Base-by-base conservation (phyloP, 1,284 basidiomycete species). In the Tilletia setariae region DNA sequence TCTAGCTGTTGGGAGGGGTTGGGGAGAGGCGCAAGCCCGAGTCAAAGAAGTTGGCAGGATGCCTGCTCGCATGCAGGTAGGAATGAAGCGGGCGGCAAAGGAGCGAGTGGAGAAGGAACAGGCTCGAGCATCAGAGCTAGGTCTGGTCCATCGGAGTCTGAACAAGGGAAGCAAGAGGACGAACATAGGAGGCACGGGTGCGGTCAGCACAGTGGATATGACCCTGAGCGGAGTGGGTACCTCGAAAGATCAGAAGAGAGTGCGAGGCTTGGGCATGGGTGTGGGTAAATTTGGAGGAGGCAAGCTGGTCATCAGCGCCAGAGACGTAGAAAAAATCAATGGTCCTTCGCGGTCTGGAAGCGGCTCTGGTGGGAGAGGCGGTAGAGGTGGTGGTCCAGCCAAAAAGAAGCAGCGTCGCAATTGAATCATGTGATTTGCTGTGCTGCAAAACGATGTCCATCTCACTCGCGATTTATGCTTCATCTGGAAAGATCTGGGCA, bases 221-320 rank as follows among this genome's bases (percentile, higher is more conserved):
- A 76, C 74, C 3, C 49, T 71, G n/a, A 63, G 59, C 2, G 69
- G 71, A 46, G 72, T 69, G 61, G 74, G 76, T 56, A 70, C 70
- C 25, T 72, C 77, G 61, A 43, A 43, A 46, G 40, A 16, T 4
- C 35, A 32, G 67, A 44, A 67, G 62, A 16, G 69, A 40, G 67
- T 68, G 40, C 30, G 77, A 6, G 79, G 79, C 9, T 67, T 80
- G 53, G 77, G 77, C 9, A 74, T 76, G 67, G 79, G 79, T 9
- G 74, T 81, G n/a, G 79, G 79, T 53, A 77, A 72, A 61, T 81
- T 79, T 68, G 70, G 72, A 16, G 72, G 71, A 8, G 79, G 79
- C 8, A 76, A 68, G 42, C 70, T 81, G 42, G 74, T 74, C 63
- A 67, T 81, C 9, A 74, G 72, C 15, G 65, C 70, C 21, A 64